A percentile compares a stretch with the other conserved stretches of the same genome.
These are phyloP conservation scores for Metarhizium robertsii DNA, from an alignment of 2,329 filamentous ascomycete genomes.

Conservation along the genomic window DNA sequence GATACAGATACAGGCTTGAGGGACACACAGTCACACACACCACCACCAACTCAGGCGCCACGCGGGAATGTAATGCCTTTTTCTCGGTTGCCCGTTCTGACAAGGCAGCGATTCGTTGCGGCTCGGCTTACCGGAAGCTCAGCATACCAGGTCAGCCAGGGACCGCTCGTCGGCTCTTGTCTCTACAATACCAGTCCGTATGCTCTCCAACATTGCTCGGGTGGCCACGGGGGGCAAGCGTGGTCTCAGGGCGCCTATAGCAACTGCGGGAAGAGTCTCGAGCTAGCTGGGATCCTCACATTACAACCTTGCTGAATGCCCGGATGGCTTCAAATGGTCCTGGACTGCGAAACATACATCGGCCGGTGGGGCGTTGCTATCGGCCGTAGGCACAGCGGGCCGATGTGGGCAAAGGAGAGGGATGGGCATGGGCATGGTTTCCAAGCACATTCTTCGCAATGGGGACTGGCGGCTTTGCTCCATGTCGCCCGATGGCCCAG, in stretches of 20 bases:
- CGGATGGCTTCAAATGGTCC: constrained; percentile 1
- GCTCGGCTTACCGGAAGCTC: neutral
- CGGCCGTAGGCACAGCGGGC: constrained; percentile 3
- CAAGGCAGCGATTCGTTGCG: neutral
- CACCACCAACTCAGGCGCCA: constrained; percentile 7
- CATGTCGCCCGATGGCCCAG: neutral
- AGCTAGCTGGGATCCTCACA: constrained; percentile 1
- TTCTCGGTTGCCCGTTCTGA: neutral
- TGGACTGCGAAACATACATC: neutral
- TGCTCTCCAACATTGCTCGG: neutral
- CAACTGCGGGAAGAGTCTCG: neutral
- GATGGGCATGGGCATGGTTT: neutral
- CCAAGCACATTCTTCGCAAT: neutral
- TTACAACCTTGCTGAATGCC: neutral
- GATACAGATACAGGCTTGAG: constrained; percentile 2
- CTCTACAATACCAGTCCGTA: neutral
- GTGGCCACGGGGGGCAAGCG: neutral
- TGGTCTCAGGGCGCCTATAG: neutral
- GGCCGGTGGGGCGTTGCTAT: constrained; percentile 1
- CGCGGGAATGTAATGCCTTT: constrained; percentile 3
- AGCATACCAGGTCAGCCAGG: neutral
- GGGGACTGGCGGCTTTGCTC: neutral
- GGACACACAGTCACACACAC: constrained; percentile 3
- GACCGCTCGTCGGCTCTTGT: neutral
- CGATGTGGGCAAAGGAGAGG: neutral